A percentile compares a stretch with the other conserved stretches of the same genome.
phyloP scores from a whole-genome alignment of 2,329 filamentous ascomycete genomes.

The Neonectria punicea region DNA sequence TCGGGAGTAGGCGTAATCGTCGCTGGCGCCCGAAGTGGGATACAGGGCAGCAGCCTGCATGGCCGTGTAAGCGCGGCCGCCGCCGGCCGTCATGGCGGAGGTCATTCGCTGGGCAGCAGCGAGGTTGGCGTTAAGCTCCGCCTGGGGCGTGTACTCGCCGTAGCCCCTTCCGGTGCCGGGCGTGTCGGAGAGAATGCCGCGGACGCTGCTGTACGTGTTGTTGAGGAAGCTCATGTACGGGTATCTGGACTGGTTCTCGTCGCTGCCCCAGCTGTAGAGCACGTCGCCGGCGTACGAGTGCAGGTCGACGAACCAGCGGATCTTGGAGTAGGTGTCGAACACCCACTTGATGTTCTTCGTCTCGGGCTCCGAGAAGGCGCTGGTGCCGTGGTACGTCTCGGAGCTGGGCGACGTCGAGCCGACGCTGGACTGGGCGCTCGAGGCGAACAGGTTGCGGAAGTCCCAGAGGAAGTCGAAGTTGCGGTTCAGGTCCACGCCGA shows the following conservation, averaged over 20 bases:
- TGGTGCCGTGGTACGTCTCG: conserved; percentile 59
- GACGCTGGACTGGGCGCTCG: conserved; percentile 51
- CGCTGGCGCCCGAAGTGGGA: conserved; percentile 54
- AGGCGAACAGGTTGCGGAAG: conserved; percentile 54
- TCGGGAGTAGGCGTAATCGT: conserved; percentile 52
- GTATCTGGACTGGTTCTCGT: conserved; percentile 57
- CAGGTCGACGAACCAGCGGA: conserved; percentile 65
- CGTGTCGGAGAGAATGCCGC: conserved; percentile 55
- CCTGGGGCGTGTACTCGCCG: conserved; percentile 52
- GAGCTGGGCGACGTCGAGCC: conserved; percentile 48
- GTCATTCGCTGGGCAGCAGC: conserved; percentile 48
- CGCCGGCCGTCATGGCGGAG: conserved; percentile 37
- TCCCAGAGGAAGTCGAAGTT: conserved; percentile 54
- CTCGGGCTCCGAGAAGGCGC: conserved; percentile 62
- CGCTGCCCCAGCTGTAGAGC: conserved; percentile 65
- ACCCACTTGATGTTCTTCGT: conserved; percentile 62
- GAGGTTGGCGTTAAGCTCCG: conserved; percentile 45
- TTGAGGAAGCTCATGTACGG: conserved; percentile 61
- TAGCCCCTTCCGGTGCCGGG: conserved; percentile 46
- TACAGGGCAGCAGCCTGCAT: conserved; percentile 54
- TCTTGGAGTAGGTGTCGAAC: conserved; percentile 58
- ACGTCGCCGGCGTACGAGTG: conserved; percentile 62
- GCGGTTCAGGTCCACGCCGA: conserved; percentile 56
- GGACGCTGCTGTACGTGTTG: conserved; percentile 57
- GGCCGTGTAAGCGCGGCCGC: conserved; percentile 49